Evolutionary conservation across 176 grass and related monocot genomes (phyloP).

Genomic region (Triticum timopheevii): DNA sequence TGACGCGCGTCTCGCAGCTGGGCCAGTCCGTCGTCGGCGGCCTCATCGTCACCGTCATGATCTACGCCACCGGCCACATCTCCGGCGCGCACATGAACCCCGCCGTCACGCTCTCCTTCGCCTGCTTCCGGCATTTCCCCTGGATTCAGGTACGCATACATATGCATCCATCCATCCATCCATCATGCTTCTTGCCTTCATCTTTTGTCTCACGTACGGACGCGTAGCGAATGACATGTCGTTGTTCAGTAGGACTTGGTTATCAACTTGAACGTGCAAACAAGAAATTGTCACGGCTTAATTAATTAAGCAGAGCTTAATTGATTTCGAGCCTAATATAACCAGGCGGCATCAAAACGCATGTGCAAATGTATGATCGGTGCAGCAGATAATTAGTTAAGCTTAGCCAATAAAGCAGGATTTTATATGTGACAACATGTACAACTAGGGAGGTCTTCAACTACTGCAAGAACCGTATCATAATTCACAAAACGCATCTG

Average conservation of each 20-base stretch:
- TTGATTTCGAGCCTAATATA: background rate
- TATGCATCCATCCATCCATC: background rate
- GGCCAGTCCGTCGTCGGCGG: conserved; percentile 72
- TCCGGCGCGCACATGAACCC: conserved; percentile 98
- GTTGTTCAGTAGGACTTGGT: background rate
- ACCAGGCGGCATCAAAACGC: too few species aligned
- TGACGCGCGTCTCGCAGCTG: conserved; percentile 70
- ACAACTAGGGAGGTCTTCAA: background rate
- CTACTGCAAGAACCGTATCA: background rate
- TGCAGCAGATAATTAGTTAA: background rate
- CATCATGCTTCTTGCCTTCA: background rate
- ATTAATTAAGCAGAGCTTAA: background rate
- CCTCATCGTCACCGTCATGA: conserved; percentile 83
- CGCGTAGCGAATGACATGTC: too few species aligned
- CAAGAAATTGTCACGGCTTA: background rate
- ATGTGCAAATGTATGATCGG: background rate
- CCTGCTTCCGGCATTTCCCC: conserved; percentile 78
- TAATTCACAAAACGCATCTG: background rate
- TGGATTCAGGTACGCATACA: conserved; percentile 72
- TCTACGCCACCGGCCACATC: conserved; percentile 92
- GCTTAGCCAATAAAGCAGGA: background rate
- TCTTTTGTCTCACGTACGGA: too few species aligned
- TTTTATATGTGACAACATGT: background rate
- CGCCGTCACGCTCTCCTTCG: conserved; percentile 91
- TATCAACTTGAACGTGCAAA: background rate